Base-by-base conservation (phyloP, 768 basidiomycete species). In the Tricholoma hemisulphureum region DNA sequence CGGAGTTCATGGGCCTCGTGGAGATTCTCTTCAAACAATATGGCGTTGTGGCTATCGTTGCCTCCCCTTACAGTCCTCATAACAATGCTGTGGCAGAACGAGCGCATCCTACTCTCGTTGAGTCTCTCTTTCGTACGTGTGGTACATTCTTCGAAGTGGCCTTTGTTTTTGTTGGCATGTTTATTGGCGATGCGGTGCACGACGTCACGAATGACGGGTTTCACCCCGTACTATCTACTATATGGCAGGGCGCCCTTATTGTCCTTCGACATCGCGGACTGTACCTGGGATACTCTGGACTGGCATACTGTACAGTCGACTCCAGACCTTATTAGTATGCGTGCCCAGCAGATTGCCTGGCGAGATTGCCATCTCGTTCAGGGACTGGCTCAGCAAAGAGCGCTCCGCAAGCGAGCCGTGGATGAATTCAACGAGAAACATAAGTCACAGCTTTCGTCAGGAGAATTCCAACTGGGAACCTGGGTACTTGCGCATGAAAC, bases 51-150 rank as follows among this genome's bases (percentile, higher is more conserved):
- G 63, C 68, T 11, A 64, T 76, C n/a, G 21, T 68, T 8, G 69
- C 68, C 0, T 65, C 69, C 0, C 58, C 70, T 0, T 74, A 74
- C 34, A 65, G 74, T 41, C 69, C 73, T 0, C 58, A 74, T 55
- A 71, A 67, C n/a, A 76, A 76, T 37, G 72, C 65, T 0, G 59
- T 66, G 3, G 64, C 67, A 0, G 75, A 76, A 59, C 55, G 69
- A 1, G 59, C 58, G 8, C 72, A 75, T 37, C 62, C 65, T 14
- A 68, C 65, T 2, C 60, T 71, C 0, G 57, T 64, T 4, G 41
- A 66, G 9, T 60, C 67, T 0, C n/a, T 74, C 1, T 49, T 67
- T 29, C 64, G 65, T 28, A 52, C 61, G 3, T 65, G 64, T n/a
- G 61, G 63, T 45, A 41, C 39, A 41, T 21, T 18, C 18, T 1